These are phyloP conservation scores for Gynostemma pentaphyllum DNA, from an alignment of 306 rosid genomes.

Conservation along the genomic window DNA sequence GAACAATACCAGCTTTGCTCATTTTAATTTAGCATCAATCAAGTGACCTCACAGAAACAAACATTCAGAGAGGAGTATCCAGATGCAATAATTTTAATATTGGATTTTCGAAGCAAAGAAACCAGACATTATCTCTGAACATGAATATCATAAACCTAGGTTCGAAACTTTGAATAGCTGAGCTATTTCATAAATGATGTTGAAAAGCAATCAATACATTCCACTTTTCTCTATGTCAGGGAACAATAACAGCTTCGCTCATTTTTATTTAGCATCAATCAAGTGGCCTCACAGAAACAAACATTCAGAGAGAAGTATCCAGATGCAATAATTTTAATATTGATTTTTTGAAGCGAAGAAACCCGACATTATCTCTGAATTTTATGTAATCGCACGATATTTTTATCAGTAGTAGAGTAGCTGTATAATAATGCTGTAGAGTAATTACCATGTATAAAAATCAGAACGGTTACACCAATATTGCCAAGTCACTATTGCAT, in stretches of 20 bases:
- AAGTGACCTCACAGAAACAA: conserved; percentile 66
- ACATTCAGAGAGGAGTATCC: conserved; percentile 78
- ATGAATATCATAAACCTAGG: neutral
- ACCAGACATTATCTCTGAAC: neutral
- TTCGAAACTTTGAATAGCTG: neutral
- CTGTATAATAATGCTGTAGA: neutral
- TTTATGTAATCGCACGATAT: neutral
- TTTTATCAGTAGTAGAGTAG: neutral
- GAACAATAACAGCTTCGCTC: conserved; percentile 42
- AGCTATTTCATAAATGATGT: conserved; percentile 16
- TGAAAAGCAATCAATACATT: conserved; percentile 42
- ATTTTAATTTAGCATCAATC: conserved; percentile 55
- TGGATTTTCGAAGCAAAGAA: conserved; percentile 6
- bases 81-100: conserved; percentile 34
- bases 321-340: conserved; percentile 34
- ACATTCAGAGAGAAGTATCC: conserved; percentile 77
- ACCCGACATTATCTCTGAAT: neutral
- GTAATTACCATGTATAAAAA: neutral
- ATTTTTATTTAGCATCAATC: conserved; percentile 55
- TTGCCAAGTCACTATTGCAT: neutral
- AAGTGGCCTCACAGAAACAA: conserved; percentile 66
- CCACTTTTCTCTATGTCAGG: conserved; percentile 32
- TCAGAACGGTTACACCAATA: neutral
- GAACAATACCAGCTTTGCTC: conserved; percentile 42
- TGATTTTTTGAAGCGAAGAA: conserved; percentile 4